A percentile compares a stretch with the other conserved stretches of the same genome.
Conservation (phyloP, 257 asterid genomes). For the Anisodus tanguticus region DNA sequence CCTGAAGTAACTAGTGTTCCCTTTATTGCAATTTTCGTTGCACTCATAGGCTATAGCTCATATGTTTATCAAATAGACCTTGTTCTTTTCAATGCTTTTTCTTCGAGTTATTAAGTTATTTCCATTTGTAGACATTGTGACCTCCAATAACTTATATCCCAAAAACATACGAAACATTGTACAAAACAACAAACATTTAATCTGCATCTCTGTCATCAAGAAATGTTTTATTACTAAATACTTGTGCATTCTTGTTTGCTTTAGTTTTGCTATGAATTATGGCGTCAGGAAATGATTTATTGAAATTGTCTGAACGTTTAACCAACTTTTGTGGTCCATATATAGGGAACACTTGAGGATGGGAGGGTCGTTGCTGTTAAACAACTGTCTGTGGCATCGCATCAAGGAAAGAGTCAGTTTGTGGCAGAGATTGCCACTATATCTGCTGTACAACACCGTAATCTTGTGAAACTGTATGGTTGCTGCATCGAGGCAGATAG, state of each 20-base stretch:
- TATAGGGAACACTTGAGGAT: constrained; percentile 73
- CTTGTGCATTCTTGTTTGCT: constrained; percentile 5
- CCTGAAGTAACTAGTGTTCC: not conserved
- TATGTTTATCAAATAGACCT: constrained; percentile 5
- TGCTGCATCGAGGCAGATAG: constrained; percentile 83
- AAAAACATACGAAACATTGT: not conserved
- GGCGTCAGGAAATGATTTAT: too few species aligned
- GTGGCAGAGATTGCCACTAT: constrained; percentile 89
- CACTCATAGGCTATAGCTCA: not conserved
- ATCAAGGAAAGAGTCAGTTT: constrained; percentile 86
- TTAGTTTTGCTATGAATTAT: not conserved
- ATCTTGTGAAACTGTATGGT: constrained; percentile 76
- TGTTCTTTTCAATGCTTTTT: not conserved
- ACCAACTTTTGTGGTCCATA: constrained; percentile 23
- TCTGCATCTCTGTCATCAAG: not conserved
- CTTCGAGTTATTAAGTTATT: not conserved
- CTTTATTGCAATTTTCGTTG: not conserved
- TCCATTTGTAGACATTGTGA: not conserved
- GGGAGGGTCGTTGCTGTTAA: constrained; percentile 82
- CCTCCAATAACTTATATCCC: not conserved
- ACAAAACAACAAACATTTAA: too few species aligned
- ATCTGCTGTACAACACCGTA: constrained; percentile 95
- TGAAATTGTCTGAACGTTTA: not conserved
- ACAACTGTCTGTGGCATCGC: constrained; percentile 78
- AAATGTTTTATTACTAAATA: not conserved